Evolutionary conservation across 495 filamentous ascomycete genomes (phyloP).

Genomic region (Annulohypoxylon stygium): DNA sequence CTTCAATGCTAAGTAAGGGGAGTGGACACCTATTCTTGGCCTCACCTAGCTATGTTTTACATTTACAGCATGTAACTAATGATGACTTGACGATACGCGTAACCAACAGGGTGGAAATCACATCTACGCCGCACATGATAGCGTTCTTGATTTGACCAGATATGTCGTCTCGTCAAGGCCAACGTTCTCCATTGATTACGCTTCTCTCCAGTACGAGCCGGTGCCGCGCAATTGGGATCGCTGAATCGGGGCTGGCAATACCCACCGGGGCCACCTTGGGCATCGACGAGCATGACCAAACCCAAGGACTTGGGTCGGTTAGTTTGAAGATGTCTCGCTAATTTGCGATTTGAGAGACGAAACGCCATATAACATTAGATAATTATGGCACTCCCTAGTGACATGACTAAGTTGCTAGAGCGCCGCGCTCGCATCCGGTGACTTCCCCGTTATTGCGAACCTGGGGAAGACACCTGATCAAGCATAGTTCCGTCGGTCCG

Average conservation of each 20-base stretch:
- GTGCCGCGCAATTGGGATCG: conserved; percentile 12
- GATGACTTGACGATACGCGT: background rate
- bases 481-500: background rate
- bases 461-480: conserved; percentile 6
- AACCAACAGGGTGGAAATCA: background rate
- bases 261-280: conserved; percentile 13
- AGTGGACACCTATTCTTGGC: conserved; percentile 4
- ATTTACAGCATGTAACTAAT: conserved; percentile 8
- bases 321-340: background rate
- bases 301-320: conserved; percentile 31
- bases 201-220: conserved; percentile 2
- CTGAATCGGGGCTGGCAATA: conserved; percentile 16
- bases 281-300: conserved; percentile 6
- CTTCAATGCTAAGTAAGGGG: background rate
- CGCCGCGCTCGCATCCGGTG: conserved; percentile 7
- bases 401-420: background rate
- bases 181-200: conserved; percentile 27
- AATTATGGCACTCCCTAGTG: background rate
- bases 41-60: conserved; percentile 4
- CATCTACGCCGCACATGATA: conserved; percentile 1
- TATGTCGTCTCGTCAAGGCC: conserved; percentile 6
- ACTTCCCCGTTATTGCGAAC: conserved; percentile 25
- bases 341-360: conserved; percentile 6
- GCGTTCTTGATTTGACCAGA: background rate
- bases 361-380: conserved; percentile 1